These are phyloP conservation scores for Centella asiatica DNA, from an alignment of 129 eudicot species.

Conservation along the genomic window DNA sequence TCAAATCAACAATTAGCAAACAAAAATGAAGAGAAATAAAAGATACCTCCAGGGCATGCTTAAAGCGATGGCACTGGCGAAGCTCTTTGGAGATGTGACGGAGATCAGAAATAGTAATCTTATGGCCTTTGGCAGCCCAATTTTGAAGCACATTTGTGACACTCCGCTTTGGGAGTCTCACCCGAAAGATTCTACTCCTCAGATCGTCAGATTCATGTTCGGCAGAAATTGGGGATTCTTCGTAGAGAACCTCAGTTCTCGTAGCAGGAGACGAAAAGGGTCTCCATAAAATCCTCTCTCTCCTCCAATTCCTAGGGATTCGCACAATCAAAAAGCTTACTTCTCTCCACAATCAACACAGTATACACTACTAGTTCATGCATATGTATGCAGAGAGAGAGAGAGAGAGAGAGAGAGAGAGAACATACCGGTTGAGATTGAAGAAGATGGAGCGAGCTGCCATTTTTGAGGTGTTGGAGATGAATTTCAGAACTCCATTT, in stretches of 20 bases:
- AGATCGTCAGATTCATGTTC: constrained; percentile 52
- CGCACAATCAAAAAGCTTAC: not conserved
- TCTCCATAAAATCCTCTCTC: constrained; percentile 19
- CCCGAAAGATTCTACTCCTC: constrained; percentile 70
- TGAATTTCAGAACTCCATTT: no score
- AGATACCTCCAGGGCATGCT: constrained; percentile 88
- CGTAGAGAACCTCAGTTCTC: constrained; percentile 25
- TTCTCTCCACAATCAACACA: not conserved
- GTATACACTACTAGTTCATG: not conserved
- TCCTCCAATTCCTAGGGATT: constrained; percentile 30
- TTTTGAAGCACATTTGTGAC: constrained; percentile 66
- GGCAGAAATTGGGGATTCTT: constrained; percentile 19
- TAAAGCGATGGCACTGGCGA: constrained; percentile 58
- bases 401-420: not conserved
- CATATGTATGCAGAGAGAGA: not conserved
- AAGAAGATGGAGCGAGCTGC: constrained; percentile 58
- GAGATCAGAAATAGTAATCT: constrained; percentile 45
- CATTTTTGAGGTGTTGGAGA: constrained; percentile 15
- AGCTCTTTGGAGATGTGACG: constrained; percentile 68
- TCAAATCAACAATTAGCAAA: not conserved
- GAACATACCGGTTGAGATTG: constrained; percentile 35
- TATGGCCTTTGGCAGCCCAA: constrained; percentile 69
- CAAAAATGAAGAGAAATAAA: not conserved
- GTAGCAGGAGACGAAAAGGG: constrained; percentile 33
- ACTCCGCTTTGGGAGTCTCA: constrained; percentile 86